Conservation (phyloP, 257 asterid genomes). For the Jacaranda mimosifolia region DNA sequence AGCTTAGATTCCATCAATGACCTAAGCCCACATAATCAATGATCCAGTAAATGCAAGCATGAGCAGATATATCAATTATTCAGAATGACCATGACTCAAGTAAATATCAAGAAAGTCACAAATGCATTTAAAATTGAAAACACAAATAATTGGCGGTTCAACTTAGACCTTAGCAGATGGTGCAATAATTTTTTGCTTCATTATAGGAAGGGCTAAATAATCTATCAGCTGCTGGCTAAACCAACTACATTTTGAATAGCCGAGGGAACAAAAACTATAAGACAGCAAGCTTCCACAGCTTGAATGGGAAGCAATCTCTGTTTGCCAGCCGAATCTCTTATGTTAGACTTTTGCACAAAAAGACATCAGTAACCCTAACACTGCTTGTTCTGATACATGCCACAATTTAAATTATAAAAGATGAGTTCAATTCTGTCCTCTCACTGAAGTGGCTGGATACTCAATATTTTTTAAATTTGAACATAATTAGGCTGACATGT, state of each 20-base stretch:
- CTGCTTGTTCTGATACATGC: not conserved
- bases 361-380: too few relatives aligned
- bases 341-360: too few relatives aligned
- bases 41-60: constrained; percentile 10
- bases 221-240: not conserved
- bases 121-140: not conserved
- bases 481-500: constrained; percentile 20
- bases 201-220: not conserved
- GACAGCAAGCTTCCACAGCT: constrained; percentile 7
- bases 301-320: not conserved
- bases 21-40: constrained; percentile 45
- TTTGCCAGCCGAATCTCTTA: not conserved
- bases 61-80: not conserved
- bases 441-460: constrained; percentile 15
- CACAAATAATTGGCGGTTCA: not conserved
- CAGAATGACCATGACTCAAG: not conserved
- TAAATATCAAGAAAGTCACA: not conserved
- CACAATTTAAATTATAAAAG: not conserved
- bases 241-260: constrained; percentile 7
- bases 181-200: not conserved
- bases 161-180: not conserved
- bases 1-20: constrained; percentile 84
- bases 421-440: not conserved
- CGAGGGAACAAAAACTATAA: not conserved
- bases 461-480: constrained; percentile 1